phyloP scores from a whole-genome alignment of 345 rosid genomes.

The Carallia pectinifolia region DNA sequence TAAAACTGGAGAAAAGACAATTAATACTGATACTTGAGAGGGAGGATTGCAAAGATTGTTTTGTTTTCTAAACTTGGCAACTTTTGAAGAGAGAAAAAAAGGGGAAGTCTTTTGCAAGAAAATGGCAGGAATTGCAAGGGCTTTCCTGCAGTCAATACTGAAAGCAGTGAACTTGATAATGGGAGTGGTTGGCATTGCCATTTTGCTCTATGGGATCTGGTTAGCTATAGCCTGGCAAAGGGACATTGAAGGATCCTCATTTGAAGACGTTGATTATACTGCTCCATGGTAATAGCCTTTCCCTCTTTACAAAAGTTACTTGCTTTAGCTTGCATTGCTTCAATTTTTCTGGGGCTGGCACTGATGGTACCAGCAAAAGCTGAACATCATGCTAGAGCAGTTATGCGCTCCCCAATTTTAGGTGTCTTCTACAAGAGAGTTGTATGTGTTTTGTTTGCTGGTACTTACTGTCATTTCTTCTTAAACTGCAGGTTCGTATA shows the following conservation, averaged over 20 bases:
- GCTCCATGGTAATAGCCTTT: conserved; percentile 32
- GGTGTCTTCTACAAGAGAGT: too few relatives aligned
- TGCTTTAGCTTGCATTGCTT: too few relatives aligned
- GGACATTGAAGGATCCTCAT: conserved; percentile 35
- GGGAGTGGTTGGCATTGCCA: conserved; percentile 53
- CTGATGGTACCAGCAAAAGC: too few relatives aligned
- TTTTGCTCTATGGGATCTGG: conserved; percentile 53
- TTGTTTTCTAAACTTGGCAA: too few relatives aligned
- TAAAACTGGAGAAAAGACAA: too few relatives aligned
- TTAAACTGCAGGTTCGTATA: conserved; percentile 51
- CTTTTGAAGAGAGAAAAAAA: too few relatives aligned
- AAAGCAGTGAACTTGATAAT: conserved; percentile 40
- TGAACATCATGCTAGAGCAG: too few relatives aligned
- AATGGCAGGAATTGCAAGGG: conserved; percentile 36
- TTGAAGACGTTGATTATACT: conserved; percentile 25
- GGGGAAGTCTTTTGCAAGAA: not conserved
- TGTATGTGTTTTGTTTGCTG: too few relatives aligned
- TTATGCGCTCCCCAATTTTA: too few relatives aligned
- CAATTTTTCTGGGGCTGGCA: too few relatives aligned
- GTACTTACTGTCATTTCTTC: not conserved
- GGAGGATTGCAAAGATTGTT: too few relatives aligned
- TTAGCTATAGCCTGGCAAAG: conserved; percentile 53
- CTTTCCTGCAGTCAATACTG: conserved; percentile 33
- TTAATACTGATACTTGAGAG: too few relatives aligned
- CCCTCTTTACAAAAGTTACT: not conserved